Conservation (phyloP, 2,329 filamentous ascomycete genomes). For the Bipolaris bicolor region DNA sequence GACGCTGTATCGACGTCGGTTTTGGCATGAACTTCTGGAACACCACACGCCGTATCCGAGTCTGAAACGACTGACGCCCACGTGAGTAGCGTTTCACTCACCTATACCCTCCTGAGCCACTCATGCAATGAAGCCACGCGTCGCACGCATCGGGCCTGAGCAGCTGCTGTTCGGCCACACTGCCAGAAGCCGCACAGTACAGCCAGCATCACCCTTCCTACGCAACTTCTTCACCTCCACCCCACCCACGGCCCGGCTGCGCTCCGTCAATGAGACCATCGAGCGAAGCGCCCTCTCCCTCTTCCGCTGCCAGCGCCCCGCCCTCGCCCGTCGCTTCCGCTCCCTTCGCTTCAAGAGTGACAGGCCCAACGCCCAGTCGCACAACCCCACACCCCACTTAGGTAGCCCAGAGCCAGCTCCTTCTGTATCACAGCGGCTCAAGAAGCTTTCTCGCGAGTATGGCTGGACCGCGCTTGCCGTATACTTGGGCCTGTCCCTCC, state of each 20-base stretch:
- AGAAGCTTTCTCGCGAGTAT: constrained; percentile 87
- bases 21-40: constrained; percentile 19
- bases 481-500: constrained; percentile 78
- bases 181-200: constrained; percentile 19
- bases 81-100: constrained; percentile 18
- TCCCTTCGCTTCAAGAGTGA: constrained; percentile 49
- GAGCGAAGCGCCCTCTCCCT: constrained; percentile 23
- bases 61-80: constrained; percentile 17
- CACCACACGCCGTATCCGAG: constrained; percentile 10
- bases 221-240: constrained; percentile 40
- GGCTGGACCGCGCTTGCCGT: constrained; percentile 94
- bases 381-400: constrained; percentile 49
- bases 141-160: constrained; percentile 31
- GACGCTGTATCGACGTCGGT: constrained; percentile 12
- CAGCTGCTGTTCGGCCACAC: constrained; percentile 30
- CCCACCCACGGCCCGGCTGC: constrained; percentile 20
- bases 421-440: constrained; percentile 73
- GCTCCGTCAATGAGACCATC: constrained; percentile 15
- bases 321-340: constrained; percentile 37
- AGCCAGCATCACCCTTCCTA: constrained; percentile 22
- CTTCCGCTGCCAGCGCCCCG: constrained; percentile 27
- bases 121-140: constrained; percentile 35
- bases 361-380: constrained; percentile 34
- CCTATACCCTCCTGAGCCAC: constrained; percentile 1
- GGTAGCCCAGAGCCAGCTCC: constrained; percentile 51